phyloP scores from a whole-genome alignment of 257 asterid genomes.

The Nicotiana noctiflora region DNA sequence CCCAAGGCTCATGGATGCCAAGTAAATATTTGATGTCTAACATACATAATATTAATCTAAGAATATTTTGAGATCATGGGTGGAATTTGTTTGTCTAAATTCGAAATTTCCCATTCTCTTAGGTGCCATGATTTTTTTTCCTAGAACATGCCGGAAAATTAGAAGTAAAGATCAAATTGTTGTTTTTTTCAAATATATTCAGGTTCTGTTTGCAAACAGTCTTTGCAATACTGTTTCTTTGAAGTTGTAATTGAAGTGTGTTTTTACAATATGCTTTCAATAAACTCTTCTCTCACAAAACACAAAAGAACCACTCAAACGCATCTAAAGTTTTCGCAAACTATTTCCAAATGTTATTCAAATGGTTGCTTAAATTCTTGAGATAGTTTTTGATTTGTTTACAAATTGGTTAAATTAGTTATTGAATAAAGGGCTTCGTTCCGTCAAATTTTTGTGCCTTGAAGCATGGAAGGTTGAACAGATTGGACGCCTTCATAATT shows the following conservation, averaged over 20 bases:
- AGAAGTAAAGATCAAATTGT: not conserved
- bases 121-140: not conserved
- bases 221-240: not conserved
- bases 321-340: not conserved
- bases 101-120: not conserved
- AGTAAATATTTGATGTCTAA: not conserved
- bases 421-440: too few relatives aligned
- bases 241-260: not conserved
- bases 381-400: not conserved
- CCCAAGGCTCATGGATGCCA: not conserved
- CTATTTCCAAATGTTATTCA: not conserved
- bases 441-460: too few relatives aligned
- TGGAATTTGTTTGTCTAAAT: not conserved
- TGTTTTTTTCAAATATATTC: not conserved
- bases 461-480: too few relatives aligned
- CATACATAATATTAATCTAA: not conserved
- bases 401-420: not conserved
- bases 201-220: not conserved
- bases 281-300: not conserved
- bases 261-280: not conserved
- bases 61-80: not conserved
- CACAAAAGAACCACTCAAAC: not conserved
- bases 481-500: not conserved
- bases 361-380: not conserved
- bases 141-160: not conserved